Percentiles rank a stretch among this genome's conserved stretches.
Evolutionary conservation across 2,329 filamentous ascomycete genomes (phyloP).

Genomic region (Sporothrix pallida): DNA sequence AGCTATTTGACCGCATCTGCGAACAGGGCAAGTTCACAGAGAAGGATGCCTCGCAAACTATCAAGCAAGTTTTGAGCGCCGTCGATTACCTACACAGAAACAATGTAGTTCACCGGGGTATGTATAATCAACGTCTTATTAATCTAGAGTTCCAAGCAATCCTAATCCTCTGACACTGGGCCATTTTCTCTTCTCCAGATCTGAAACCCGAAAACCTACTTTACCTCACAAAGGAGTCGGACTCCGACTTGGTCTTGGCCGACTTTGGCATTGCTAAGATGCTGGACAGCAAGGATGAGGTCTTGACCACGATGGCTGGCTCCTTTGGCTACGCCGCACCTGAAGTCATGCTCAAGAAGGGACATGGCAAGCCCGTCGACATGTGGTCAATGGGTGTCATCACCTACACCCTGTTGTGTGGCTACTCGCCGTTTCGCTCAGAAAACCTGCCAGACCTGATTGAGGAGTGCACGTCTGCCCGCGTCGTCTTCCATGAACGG

Average conservation of each 20-base stretch:
- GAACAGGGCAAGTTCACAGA: constrained; percentile 98
- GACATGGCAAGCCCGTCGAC: constrained; percentile 96
- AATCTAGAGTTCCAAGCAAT: too few species aligned
- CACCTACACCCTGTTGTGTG: constrained; percentile 96
- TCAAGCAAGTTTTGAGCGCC: constrained; percentile 89
- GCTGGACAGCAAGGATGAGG: constrained; percentile 86
- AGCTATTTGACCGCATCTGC: constrained; percentile 97
- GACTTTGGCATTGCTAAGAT: constrained; percentile 99
- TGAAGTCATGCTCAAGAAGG: constrained; percentile 97
- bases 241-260: constrained; percentile 89
- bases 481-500: constrained; percentile 92
- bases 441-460: constrained; percentile 93
- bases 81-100: constrained; percentile 94
- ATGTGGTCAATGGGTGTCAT: constrained; percentile 99
- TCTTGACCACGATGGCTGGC: constrained; percentile 96
- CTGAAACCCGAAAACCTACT: constrained; percentile 97
- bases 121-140: background rate
- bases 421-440: constrained; percentile 96
- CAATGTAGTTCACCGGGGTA: constrained; percentile 95
- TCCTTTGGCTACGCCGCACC: constrained; percentile 98
- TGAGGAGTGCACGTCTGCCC: constrained; percentile 84
- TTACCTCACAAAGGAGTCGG: constrained; percentile 77
- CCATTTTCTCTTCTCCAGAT: constrained; percentile 59
- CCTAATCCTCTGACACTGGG: too few species aligned
- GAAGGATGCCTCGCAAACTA: constrained; percentile 95